A percentile compares a stretch with the other conserved stretches of the same genome.
Evolutionary conservation across 495 filamentous ascomycete species (phyloP).

Genomic region (Podospora conica): DNA sequence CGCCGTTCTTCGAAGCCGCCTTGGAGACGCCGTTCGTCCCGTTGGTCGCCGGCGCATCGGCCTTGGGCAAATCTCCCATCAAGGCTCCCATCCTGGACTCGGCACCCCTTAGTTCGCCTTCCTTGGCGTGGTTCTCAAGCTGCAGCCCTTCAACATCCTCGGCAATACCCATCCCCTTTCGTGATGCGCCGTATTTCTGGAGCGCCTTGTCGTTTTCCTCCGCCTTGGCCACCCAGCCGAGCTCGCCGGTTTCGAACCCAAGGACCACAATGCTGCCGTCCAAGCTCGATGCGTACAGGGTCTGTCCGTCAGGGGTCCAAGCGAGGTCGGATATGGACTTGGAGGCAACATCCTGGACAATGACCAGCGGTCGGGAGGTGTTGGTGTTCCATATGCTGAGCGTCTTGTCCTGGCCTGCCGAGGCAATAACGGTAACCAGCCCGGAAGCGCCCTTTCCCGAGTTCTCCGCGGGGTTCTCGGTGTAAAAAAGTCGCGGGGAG

Average conservation of each 20-base stretch:
- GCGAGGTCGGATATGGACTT: slow-evolving; percentile 92
- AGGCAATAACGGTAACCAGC: slow-evolving; percentile 92
- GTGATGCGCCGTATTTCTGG: slow-evolving; percentile 82
- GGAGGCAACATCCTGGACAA: slow-evolving; percentile 75
- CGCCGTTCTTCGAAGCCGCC: slow-evolving; percentile 27
- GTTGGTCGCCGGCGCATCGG: slow-evolving; percentile 32
- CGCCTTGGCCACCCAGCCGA: slow-evolving; percentile 50
- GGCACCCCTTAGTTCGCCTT: slow-evolving; percentile 77
- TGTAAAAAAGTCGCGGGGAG: slow-evolving; percentile 79
- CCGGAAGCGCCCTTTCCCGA: slow-evolving; percentile 21
- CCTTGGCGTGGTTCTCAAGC: slow-evolving; percentile 87
- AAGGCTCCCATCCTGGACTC: slow-evolving; percentile 94
- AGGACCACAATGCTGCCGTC: slow-evolving; percentile 81
- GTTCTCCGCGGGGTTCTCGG: slow-evolving; percentile 53
- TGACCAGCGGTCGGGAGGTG: slow-evolving; percentile 80
- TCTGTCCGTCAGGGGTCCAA: slow-evolving; percentile 90
- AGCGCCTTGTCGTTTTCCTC: slow-evolving; percentile 90
- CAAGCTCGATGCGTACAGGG: slow-evolving; percentile 74
- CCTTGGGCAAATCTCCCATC: slow-evolving; percentile 72
- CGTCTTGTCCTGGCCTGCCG: slow-evolving; percentile 92
- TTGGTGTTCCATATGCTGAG: slow-evolving; percentile 96
- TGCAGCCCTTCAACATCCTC: slow-evolving; percentile 83
- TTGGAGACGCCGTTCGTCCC: slow-evolving; percentile 37
- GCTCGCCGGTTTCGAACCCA: slow-evolving; percentile 42
- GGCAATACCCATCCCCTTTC: slow-evolving; percentile 78